A percentile compares a stretch with the other conserved stretches of the same genome.
phyloP scores from a whole-genome alignment of 2,329 filamentous ascomycete genomes.

The Penicillium decumbens region DNA sequence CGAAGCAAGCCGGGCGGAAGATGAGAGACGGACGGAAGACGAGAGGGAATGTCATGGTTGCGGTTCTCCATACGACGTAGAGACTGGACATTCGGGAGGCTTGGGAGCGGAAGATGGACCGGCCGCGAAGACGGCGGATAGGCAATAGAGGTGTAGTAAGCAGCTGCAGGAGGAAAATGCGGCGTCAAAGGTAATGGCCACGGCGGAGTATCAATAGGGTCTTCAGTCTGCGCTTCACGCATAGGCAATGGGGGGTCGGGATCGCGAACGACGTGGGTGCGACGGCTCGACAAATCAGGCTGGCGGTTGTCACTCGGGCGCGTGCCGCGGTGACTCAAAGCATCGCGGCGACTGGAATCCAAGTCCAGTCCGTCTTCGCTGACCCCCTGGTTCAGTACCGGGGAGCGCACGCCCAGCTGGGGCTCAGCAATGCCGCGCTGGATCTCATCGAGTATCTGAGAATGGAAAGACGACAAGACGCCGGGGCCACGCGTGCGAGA shows the following conservation, averaged over 20 bases:
- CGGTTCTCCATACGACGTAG: constrained; percentile 23
- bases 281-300: constrained; percentile 3
- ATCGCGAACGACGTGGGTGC: constrained; percentile 25
- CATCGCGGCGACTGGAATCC: constrained; percentile 31
- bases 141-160: constrained; percentile 26
- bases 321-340: constrained; percentile 10
- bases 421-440: constrained; percentile 26
- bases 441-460: constrained; percentile 30
- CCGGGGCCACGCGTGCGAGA: constrained; percentile 28
- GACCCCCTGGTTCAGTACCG: constrained; percentile 23
- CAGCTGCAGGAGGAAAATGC: constrained; percentile 43
- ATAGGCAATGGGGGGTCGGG: constrained; percentile 10
- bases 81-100: constrained; percentile 25
- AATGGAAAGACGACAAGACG: constrained; percentile 27
- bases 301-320: constrained; percentile 3
- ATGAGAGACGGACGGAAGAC: constrained; percentile 23
- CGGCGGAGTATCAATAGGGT: background rate
- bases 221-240: background rate
- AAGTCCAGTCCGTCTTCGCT: constrained; percentile 32
- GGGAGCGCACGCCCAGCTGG: constrained; percentile 24
- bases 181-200: constrained; percentile 34
- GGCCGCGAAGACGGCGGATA: constrained; percentile 16
- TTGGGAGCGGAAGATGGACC: background rate
- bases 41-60: constrained; percentile 18
- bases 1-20: constrained; percentile 33